phyloP scores from a whole-genome alignment of 495 filamentous ascomycete genomes.

The Penicillium coprophilum region DNA sequence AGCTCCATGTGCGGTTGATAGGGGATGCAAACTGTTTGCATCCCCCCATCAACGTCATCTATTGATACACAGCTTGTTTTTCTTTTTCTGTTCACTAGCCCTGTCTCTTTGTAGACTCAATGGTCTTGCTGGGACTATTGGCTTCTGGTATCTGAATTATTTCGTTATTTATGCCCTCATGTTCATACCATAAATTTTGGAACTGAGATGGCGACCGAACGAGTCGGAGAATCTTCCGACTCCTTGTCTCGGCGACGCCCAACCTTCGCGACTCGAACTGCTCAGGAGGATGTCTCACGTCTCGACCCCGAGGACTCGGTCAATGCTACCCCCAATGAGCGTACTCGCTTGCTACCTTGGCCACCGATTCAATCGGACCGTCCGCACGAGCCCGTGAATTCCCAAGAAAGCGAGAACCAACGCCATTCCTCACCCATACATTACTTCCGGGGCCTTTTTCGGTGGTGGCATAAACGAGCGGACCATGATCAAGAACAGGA shows the following conservation, averaged over 20 bases:
- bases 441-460: slow-evolving; percentile 27
- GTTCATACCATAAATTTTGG: slow-evolving; percentile 6
- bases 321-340: slow-evolving; percentile 22
- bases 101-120: neutral
- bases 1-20: slow-evolving; percentile 16
- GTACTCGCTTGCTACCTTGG: slow-evolving; percentile 24
- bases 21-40: slow-evolving; percentile 40
- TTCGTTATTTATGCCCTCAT: slow-evolving; percentile 6
- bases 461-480: slow-evolving; percentile 28
- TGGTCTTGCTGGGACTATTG: slow-evolving; percentile 7
- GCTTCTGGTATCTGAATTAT: neutral
- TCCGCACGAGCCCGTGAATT: slow-evolving; percentile 35
- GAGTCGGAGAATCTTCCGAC: slow-evolving; percentile 25
- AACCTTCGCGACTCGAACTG: slow-evolving; percentile 54
- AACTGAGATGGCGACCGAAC: slow-evolving; percentile 23
- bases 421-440: slow-evolving; percentile 25
- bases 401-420: slow-evolving; percentile 21
- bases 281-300: slow-evolving; percentile 55
- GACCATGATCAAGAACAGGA: slow-evolving; percentile 15
- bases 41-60: slow-evolving; percentile 24
- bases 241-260: slow-evolving; percentile 43
- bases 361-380: slow-evolving; percentile 25
- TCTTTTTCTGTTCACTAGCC: neutral
- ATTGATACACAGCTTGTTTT: slow-evolving; percentile 20
- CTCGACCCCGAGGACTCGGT: slow-evolving; percentile 43